Evolutionary conservation across 1,139 yeast species (phyloP), one percentile per base, ranked within the genome.

Genomic region (Geotrichum reessii): DNA sequence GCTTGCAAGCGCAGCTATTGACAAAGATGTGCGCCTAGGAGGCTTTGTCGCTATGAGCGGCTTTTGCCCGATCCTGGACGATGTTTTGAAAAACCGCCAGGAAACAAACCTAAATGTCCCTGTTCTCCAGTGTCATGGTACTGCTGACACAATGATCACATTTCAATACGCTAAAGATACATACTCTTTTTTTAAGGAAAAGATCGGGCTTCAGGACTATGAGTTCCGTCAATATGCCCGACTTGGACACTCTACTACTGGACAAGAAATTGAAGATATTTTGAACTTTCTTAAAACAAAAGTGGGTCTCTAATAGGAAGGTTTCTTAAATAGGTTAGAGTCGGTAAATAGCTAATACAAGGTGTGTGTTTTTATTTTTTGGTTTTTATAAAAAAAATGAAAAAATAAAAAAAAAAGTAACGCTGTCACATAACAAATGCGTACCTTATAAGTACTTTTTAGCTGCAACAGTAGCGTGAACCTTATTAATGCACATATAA

Each of bases 11-110:
- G 51, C 55, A 22, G 48, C 54, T 7, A 47, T 47, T 31, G 33
- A 46, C 33, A 19, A 42, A 19, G 51, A 53, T 11, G 24, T 47
- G 6, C 25, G 31, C n/a, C 44, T 53, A 12, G 55, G 51, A 5
- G 55, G 55, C n/a, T 46, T 53, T 28, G 46, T 47, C 8, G 50
- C 51, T 3, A 28, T 53, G 8, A 47, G 51, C 22, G 55, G 55
- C 17, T 53, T 47, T 31, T 47, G 50, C 44, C 28, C 50, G 6
- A 53, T 53, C 47, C 46, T 31, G 24, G 55, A 53, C 25, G 22
- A 46, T 19, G 22, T 53, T 12, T 31, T 46, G 46, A 21, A 24
- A 22, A 12, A 22, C 11, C 19, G 24, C 37, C 27, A 37, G 21
- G 33, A 28, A n/a, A 37, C 55, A 9, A 53, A 47, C 51, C 17